phyloP scores from a whole-genome alignment of 2,329 filamentous ascomycete genomes.

The Apiospora phragmitis region DNA sequence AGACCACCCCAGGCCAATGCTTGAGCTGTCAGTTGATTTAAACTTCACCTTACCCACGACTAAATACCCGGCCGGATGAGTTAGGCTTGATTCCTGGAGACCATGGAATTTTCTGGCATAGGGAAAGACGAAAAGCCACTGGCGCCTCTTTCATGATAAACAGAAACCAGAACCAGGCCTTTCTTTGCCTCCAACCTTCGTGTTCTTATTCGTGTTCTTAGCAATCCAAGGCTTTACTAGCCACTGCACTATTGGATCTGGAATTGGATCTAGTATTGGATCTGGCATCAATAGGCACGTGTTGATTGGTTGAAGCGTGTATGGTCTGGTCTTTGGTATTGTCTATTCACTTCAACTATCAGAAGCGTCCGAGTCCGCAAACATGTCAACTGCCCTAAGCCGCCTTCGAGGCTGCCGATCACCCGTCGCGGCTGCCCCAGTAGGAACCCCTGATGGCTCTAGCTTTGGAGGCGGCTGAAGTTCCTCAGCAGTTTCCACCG shows the following conservation, averaged over 20 bases:
- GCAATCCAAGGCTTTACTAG: neutral
- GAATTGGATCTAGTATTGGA: too few species aligned
- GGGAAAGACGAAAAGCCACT: too few species aligned
- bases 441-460: slow-evolving; percentile 20
- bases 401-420: slow-evolving; percentile 51
- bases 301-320: neutral
- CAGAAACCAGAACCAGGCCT: too few species aligned
- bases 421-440: slow-evolving; percentile 29
- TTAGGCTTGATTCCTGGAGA: neutral
- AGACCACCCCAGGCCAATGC: neutral
- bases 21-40: neutral
- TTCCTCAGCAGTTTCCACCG: neutral
- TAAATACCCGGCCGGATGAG: neutral
- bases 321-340: neutral
- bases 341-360: slow-evolving; percentile 24
- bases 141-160: too few species aligned
- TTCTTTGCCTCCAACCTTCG: neutral
- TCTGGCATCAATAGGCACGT: neutral
- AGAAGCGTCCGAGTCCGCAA: slow-evolving; percentile 69
- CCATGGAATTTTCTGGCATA: too few species aligned
- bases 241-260: neutral
- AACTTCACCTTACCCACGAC: neutral
- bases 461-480: slow-evolving; percentile 9
- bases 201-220: neutral
- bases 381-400: slow-evolving; percentile 83